Evolutionary conservation across 2,329 filamentous ascomycete genomes (phyloP), one percentile per base, ranked within the genome.

Genomic region (Neonectria hederae): DNA sequence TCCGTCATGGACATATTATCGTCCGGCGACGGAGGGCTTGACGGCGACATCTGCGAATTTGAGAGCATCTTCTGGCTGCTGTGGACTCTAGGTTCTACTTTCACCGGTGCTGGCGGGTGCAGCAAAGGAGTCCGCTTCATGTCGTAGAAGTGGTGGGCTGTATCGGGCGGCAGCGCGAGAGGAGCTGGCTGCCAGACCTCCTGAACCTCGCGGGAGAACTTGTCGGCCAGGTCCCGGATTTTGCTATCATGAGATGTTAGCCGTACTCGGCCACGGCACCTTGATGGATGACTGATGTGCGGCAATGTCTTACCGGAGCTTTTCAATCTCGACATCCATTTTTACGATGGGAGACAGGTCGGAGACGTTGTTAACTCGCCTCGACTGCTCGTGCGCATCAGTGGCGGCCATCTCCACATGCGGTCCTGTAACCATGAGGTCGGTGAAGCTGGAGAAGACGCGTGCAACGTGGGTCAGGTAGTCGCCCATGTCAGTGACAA

Each of bases 141-240:
- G 54, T 70, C 67, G 40, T 70, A 71, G 13, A 62, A 22, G 67
- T 60, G n/a, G 68, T 59, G 49, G 69, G 74, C 22, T 71, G 65
- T 10, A 38, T 60, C 58, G 9, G 63, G 62, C 4, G 67, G 63
- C 38, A 59, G 67, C 60, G 62, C 64, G 54, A 53, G 54, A 53
- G 59, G 40, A 42, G 68, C 68, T 42, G 69, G 67, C 40, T 64
- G 59, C 78, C 78, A 80, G 21, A 75, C 62, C 11, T 73, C 71
- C 65, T 76, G 70, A 14, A 80, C 76, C 24, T 79, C 76, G 28
- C 69, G 74, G 13, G 76, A 76, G 65, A 78, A 80, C 48, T 75
- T 73, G 38, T 74, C 60, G 11, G 76, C 75, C 48, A 79, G 56
- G 35, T 80, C 74, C 32, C 73, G 72, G 26, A 80, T 79, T 63